Conservation (phyloP, 352 stramenopile genomes). For the Phytophthora meadii region DNA sequence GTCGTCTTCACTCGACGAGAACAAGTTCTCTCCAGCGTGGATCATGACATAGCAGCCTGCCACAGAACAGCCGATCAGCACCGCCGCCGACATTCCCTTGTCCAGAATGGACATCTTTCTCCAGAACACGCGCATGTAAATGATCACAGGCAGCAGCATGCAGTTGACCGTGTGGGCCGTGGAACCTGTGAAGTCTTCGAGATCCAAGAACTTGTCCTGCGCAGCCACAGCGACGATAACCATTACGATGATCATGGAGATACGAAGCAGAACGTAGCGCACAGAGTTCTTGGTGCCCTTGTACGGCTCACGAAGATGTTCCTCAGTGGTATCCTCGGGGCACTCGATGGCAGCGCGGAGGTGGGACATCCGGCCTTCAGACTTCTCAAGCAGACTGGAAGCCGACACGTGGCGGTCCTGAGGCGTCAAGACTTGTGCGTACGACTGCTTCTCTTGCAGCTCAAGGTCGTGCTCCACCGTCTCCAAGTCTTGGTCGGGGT, state of each 20-base stretch:
- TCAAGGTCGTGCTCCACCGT: slow-evolving; percentile 4
- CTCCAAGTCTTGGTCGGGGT: slow-evolving; percentile 19
- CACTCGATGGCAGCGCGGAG: slow-evolving; percentile 21
- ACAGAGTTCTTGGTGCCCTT: slow-evolving; percentile 40
- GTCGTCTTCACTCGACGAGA: slow-evolving; percentile 13
- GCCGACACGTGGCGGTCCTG: slow-evolving; percentile 11
- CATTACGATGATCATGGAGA: slow-evolving; percentile 24
- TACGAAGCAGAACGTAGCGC: slow-evolving; percentile 40
- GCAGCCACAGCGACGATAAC: slow-evolving; percentile 16
- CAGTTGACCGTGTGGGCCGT: slow-evolving; percentile 57
- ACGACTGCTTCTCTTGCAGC: slow-evolving; percentile 25
- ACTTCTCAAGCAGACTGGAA: slow-evolving; percentile 22
- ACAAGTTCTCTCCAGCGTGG: slow-evolving; percentile 51
- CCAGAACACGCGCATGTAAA: slow-evolving; percentile 56
- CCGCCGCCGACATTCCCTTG: slow-evolving; percentile 39
- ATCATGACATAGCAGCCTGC: slow-evolving; percentile 58
- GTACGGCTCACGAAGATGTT: slow-evolving; percentile 38
- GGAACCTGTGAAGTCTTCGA: slow-evolving; percentile 51
- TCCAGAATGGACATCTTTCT: slow-evolving; percentile 47
- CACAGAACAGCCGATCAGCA: slow-evolving; percentile 48
- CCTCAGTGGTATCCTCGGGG: slow-evolving; percentile 22
- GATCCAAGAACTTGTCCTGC: slow-evolving; percentile 15
- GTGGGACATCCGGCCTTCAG: slow-evolving; percentile 23
- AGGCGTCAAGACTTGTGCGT: slow-evolving; percentile 6
- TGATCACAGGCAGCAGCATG: slow-evolving; percentile 54